Evolutionary conservation across 257 asterid genomes (phyloP).

Genomic region (Primulina tabacum): DNA sequence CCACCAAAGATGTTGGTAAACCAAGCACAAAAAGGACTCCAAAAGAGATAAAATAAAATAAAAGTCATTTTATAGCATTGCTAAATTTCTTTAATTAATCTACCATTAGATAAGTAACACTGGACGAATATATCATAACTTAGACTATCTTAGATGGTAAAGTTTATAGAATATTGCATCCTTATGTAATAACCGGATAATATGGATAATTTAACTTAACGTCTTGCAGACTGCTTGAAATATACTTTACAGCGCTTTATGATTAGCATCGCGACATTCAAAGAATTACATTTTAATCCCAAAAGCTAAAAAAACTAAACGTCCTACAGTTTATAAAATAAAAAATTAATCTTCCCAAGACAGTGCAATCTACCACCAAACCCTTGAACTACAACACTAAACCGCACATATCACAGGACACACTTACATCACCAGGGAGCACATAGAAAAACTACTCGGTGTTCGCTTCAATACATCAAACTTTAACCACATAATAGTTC

Average conservation of each 20-base stretch:
- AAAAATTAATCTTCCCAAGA: neutral
- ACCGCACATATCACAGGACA: slow-evolving; percentile 1
- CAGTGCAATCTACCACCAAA: neutral
- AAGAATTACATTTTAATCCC: neutral
- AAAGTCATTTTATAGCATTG: neutral
- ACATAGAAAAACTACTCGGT: neutral
- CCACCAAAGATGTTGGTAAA: neutral
- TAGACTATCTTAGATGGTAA: neutral
- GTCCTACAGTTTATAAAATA: neutral
- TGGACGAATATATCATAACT: no score
- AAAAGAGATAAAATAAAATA: no score
- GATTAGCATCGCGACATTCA: neutral
- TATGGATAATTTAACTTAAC: neutral
- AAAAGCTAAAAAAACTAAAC: neutral
- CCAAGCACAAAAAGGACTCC: neutral
- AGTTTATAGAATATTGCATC: neutral
- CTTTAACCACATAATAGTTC: neutral
- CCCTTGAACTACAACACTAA: neutral
- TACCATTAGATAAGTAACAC: neutral
- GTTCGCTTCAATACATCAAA: neutral
- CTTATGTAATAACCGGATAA: neutral
- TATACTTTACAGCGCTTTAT: neutral
- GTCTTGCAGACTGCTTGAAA: neutral
- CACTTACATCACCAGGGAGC: neutral
- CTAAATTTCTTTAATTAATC: neutral